Base-by-base conservation (phyloP, 306 rosid species). In the Lagenaria siceraria region DNA sequence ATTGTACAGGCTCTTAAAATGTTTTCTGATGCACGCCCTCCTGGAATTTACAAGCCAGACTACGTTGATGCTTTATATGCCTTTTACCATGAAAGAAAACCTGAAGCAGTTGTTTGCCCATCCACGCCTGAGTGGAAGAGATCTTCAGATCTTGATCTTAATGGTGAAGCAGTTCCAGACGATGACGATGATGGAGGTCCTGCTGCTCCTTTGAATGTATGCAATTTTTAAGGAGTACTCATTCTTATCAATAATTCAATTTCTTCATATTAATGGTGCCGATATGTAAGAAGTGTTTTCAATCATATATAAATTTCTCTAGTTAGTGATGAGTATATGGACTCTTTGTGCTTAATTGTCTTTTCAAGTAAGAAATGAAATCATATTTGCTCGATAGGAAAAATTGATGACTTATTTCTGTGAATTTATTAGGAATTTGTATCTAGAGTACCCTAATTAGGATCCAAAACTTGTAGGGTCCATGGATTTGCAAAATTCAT, bases 81-180 rank as follows among this genome's bases (percentile, higher is more conserved):
- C 51, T 96, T 96, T 85, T 96, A 96, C 84, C 99, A 96, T 60
- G 99, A 96, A 84, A 90, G 79, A 82, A 92, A 78, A 80, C 98
- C 98, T 35, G 98, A 96, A 74, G 82, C 82, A 83, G 84, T 88
- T 82, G 87, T 84, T 74, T 96, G 96, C 79, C 99, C 99, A n/a
- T 76, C 93, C 43, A 96, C 97, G 80, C 99, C 99, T 0, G 99
- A 96, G 78, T 96, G 99, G 99, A 96, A 96, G 84, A 90, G 97
- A 79, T 89, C 99, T 83, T 87, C 97, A 64, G 98, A 89, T 73
- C 85, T 96, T 82, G 99, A 96, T 86, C 99, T 96, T 81, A 96
- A 96, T 78, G 99, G 99, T 36, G 99, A 96, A 84, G 99, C 98
- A 33, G 86, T 88, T 71, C 88, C 96, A 5, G 99, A 96, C 18